Percentiles rank a stretch among this genome's conserved stretches.
Evolutionary conservation across 1,284 basidiomycete species (phyloP).

Genomic region (Ustilago bromivora): DNA sequence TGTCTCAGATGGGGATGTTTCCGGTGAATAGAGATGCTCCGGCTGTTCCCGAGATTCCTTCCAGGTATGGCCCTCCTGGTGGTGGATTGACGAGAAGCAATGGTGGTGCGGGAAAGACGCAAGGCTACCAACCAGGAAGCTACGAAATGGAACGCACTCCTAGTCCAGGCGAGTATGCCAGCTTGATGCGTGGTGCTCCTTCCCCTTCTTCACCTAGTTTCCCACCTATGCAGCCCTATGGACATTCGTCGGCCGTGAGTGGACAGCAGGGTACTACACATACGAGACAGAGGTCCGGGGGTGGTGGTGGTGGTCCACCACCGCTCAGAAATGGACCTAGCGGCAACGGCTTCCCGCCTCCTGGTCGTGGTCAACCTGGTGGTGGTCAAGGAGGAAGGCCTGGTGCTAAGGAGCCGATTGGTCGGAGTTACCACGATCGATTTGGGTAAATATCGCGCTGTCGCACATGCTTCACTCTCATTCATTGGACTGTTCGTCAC

Average conservation of each 20-base stretch:
- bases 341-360: not conserved
- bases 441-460: constrained; percentile 8
- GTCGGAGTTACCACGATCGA: constrained; percentile 40
- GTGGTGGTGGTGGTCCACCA: constrained; percentile 7
- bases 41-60: constrained; percentile 50
- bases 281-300: constrained; percentile 40
- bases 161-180: constrained; percentile 53
- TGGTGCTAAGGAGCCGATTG: not conserved
- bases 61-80: constrained; percentile 25
- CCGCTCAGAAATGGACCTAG: not conserved
- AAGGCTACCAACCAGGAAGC: constrained; percentile 31
- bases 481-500: no score
- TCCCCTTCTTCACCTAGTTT: constrained; percentile 45
- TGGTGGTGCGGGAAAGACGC: constrained; percentile 1
- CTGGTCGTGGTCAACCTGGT: not conserved
- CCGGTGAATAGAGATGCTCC: constrained; percentile 27
- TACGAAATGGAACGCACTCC: constrained; percentile 53
- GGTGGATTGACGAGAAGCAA: constrained; percentile 3
- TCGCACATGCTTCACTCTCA: no score
- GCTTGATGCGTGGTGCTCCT: constrained; percentile 45
- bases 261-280: constrained; percentile 28
- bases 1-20: constrained; percentile 49
- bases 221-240: constrained; percentile 30
- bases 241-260: constrained; percentile 48
- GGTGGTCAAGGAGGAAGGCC: not conserved